Evolutionary conservation across 2,329 filamentous ascomycete species (phyloP).

Genomic region (Pseudogymnoascus sp.): DNA sequence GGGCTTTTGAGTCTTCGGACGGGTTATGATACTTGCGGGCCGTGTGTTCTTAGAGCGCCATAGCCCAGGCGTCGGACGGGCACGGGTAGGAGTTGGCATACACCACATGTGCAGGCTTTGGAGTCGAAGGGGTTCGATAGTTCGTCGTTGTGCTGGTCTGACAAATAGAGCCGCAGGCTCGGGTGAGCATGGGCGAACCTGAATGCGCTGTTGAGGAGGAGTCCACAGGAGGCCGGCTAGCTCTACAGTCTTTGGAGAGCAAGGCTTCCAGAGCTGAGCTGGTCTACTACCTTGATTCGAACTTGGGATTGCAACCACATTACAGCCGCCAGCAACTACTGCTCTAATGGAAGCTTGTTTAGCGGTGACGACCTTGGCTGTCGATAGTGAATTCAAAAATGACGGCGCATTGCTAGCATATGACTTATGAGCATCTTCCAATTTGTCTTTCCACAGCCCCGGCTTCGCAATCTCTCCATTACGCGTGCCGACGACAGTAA

Average conservation of each 20-base stretch:
- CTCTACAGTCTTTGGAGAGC: neutral
- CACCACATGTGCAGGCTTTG: slow-evolving; percentile 25
- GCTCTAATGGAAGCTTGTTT: slow-evolving; percentile 3
- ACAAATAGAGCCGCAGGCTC: slow-evolving; percentile 25
- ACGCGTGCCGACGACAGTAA: neutral
- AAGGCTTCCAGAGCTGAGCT: neutral
- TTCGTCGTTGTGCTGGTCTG: slow-evolving; percentile 22
- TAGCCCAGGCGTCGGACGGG: slow-evolving; percentile 19
- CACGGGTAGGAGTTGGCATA: slow-evolving; percentile 19
- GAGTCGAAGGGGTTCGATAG: slow-evolving; percentile 17
- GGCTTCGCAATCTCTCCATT: neutral
- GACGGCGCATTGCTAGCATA: neutral
- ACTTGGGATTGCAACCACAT: neutral
- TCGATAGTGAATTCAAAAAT: neutral
- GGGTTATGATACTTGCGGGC: slow-evolving; percentile 28
- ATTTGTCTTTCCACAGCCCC: neutral
- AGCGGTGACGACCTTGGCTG: neutral
- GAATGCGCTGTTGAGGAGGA: slow-evolving; percentile 15
- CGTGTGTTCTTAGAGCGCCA: slow-evolving; percentile 25
- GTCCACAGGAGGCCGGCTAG: slow-evolving; percentile 23
- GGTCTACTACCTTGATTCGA: neutral
- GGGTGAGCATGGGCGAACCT: slow-evolving; percentile 10
- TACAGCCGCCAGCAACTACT: neutral
- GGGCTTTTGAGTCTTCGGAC: slow-evolving; percentile 44
- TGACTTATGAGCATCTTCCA: neutral